phyloP scores from a whole-genome alignment of 73 alveolate genomes.

The Halteria grandinella region DNA sequence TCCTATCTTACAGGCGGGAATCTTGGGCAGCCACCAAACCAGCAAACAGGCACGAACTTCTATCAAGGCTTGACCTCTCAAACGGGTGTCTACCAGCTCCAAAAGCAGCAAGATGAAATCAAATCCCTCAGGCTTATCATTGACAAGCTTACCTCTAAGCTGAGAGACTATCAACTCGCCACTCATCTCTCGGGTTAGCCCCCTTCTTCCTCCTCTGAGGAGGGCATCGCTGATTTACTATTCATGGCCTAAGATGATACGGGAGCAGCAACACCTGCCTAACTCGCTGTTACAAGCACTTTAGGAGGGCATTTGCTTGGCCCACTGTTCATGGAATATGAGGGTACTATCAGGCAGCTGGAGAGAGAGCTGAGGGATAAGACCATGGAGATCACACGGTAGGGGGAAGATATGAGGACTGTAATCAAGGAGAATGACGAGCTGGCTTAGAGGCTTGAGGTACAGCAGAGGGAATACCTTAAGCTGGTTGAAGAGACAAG shows the following conservation, averaged over 20 bases:
- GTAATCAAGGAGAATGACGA: conserved; percentile 49
- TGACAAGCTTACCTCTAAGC: conserved; percentile 14
- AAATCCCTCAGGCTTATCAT: not conserved
- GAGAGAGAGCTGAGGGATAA: conserved; percentile 32
- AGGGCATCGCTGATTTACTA: not conserved
- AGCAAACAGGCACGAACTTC: no score
- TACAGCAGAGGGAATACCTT: conserved; percentile 60
- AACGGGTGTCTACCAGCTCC: not conserved
- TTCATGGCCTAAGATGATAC: not conserved
- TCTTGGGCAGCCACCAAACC: no score
- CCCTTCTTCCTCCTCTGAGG: not conserved
- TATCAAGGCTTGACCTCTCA: no score
- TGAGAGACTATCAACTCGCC: conserved; percentile 17
- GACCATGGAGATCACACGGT: not conserved
- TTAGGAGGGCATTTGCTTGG: conserved; percentile 27
- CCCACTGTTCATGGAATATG: conserved; percentile 46
- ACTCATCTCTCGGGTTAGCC: conserved; percentile 18
- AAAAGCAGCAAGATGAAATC: not conserved
- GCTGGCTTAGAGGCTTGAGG: conserved; percentile 46
- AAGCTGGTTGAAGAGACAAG: conserved; percentile 63
- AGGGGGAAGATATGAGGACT: conserved; percentile 17
- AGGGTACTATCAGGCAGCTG: not conserved
- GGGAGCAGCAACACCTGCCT: not conserved
- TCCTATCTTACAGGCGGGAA: no score
- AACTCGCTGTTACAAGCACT: no score